Base-by-base conservation (phyloP, 1,139 yeast species). In the Yamadazyma dendronema region DNA sequence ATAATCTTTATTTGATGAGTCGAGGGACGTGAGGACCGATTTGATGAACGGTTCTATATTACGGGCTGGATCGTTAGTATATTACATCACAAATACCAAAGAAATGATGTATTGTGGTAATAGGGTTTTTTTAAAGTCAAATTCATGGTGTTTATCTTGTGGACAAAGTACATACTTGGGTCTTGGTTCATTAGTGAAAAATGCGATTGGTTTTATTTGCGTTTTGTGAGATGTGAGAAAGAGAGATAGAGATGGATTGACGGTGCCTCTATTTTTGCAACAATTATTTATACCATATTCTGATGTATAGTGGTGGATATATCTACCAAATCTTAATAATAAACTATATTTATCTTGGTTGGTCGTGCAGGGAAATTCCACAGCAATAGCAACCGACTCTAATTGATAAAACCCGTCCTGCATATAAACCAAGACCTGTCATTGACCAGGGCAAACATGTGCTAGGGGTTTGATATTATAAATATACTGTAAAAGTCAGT, bases 41-140 rank as follows among this genome's bases (percentile, higher is more conserved):
- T 70, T 71, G 37, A 71, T 48, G 40, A 70, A 67, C n/a, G 74
- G 70, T 49, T 70, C 76, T 31, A 71, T 59, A 21, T 67, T 71
- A 50, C 63, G 72, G 12, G 74, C 75, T 70, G 30, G 29, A 22
- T 49, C 42, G 57, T 47, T 42, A 42, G 47, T 44, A 38, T 19
- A 19, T 19, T 6, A 17, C 6, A 11, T 4, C 12, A 12, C 14
- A 14, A 6, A 27, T 13, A 27, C 19, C 4, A 13, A 27, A 24
- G 13, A n/a, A n/a, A n/a, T n/a, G n/a, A n/a, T n/a, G n/a, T n/a
- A n/a, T n/a, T n/a, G n/a, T n/a, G n/a, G n/a, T n/a, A 8, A 8
- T 22, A 17, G 12, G 15, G 19, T 7, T 27, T 7, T 14, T n/a
- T n/a, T n/a, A n/a, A 22, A 11, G 24, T 22, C 11, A 8, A 22